These are phyloP conservation scores for Chaetomiaceae sp. DNA, from an alignment of 2,329 filamentous ascomycete species.

Conservation along the genomic window DNA sequence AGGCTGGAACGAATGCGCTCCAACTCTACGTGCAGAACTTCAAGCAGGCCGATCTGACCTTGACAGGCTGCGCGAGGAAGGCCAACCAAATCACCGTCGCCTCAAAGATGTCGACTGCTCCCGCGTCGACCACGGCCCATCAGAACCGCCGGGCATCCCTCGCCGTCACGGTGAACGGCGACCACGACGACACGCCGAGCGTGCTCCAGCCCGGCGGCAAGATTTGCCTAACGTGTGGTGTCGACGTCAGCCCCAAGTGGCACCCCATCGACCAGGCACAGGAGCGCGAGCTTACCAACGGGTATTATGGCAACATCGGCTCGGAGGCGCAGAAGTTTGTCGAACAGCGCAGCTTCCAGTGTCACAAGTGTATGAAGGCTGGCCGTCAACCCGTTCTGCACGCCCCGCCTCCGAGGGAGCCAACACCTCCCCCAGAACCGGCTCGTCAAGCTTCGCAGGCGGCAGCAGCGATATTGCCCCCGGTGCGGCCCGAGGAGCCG, in stretches of 20 bases:
- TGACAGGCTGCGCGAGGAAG: conserved; percentile 91
- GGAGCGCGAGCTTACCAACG: conserved; percentile 50
- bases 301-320: conserved; percentile 46
- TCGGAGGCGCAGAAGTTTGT: conserved; percentile 57
- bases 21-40: conserved; percentile 84
- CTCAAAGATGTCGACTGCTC: conserved; percentile 48
- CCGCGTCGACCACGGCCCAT: conserved; percentile 35
- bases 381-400: conserved; percentile 43
- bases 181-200: conserved; percentile 27
- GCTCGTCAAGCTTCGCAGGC: conserved; percentile 22
- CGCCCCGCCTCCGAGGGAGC: conserved; percentile 27
- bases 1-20: conserved; percentile 70
- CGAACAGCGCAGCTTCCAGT: conserved; percentile 61
- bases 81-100: conserved; percentile 71
- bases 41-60: conserved; percentile 87
- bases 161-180: conserved; percentile 33
- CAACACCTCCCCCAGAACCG: conserved; percentile 28
- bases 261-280: conserved; percentile 55
- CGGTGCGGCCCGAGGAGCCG: conserved; percentile 16
- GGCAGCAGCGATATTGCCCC: conserved; percentile 18
- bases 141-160: conserved; percentile 55
- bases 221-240: conserved; percentile 59
- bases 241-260: conserved; percentile 73
- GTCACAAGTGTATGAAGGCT: conserved; percentile 66
- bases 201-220: conserved; percentile 43